phyloP scores from a whole-genome alignment of 163 green algal genomes.

The Coccomyxa subellipsoidea region DNA sequence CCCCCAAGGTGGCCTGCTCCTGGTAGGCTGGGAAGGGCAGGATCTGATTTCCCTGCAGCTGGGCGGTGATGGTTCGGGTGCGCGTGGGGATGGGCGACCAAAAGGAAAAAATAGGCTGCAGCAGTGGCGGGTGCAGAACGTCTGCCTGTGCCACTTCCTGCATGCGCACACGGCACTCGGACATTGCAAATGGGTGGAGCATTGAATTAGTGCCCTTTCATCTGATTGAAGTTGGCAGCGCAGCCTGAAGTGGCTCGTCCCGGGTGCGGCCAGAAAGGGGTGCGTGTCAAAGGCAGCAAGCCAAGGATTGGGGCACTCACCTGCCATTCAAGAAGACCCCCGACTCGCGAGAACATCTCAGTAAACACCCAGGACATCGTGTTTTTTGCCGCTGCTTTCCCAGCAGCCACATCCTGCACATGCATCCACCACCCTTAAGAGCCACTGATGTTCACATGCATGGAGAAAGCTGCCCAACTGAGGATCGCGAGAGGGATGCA shows the following conservation, averaged over 20 bases:
- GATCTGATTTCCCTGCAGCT: not conserved
- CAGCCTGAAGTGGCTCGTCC: no score
- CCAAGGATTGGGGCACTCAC: no score
- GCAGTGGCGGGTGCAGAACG: conserved; percentile 1
- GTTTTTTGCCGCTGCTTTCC: not conserved
- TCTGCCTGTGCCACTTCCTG: conserved; percentile 2
- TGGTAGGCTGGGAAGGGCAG: conserved; percentile 1
- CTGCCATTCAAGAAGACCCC: not conserved
- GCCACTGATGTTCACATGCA: no score
- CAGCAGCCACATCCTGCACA: not conserved
- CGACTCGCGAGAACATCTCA: not conserved
- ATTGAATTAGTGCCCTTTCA: no score
- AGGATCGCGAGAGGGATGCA: not conserved
- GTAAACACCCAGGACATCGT: not conserved
- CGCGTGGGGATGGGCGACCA: not conserved
- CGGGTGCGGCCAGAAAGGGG: no score
- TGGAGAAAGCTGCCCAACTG: not conserved
- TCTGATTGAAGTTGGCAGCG: no score
- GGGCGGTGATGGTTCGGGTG: not conserved
- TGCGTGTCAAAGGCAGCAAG: no score
- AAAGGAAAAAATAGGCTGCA: not conserved
- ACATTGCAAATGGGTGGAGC: no score
- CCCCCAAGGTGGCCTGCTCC: not conserved
- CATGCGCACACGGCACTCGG: not conserved
- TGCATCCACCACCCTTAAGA: not conserved